These are phyloP conservation scores for Ceratobasidium sp. DNA, from an alignment of 1,284 basidiomycete genomes.

Conservation along the genomic window DNA sequence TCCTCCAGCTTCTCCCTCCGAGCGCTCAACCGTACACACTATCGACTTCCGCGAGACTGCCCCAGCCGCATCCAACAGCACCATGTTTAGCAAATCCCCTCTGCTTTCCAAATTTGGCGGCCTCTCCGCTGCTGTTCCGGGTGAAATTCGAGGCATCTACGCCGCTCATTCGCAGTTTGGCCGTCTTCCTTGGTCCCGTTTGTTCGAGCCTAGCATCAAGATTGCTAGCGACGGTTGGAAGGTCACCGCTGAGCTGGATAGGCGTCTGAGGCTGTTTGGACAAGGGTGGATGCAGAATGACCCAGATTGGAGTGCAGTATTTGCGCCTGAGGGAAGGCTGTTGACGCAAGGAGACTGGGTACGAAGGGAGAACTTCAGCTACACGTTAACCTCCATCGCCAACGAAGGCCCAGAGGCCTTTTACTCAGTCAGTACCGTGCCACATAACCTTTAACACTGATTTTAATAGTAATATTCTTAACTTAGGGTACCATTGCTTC, in stretches of 20 bases:
- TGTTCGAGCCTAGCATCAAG: slow-evolving; percentile 79
- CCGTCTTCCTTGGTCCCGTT: slow-evolving; percentile 74
- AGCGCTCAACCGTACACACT: slow-evolving; percentile 70
- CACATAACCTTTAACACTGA: slow-evolving; percentile 4
- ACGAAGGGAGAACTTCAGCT: slow-evolving; percentile 72
- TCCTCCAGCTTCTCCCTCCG: slow-evolving; percentile 62
- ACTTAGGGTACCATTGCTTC: slow-evolving; percentile 77
- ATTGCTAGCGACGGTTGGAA: slow-evolving; percentile 79
- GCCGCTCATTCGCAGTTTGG: slow-evolving; percentile 86
- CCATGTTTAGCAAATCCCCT: slow-evolving; percentile 74
- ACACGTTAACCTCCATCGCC: slow-evolving; percentile 73
- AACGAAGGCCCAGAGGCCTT: slow-evolving; percentile 76
- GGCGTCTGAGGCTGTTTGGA: slow-evolving; percentile 36
- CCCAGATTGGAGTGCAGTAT: slow-evolving; percentile 81
- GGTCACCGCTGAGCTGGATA: slow-evolving; percentile 43
- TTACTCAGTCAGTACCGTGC: slow-evolving; percentile 65
- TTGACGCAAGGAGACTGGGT: slow-evolving; percentile 80
- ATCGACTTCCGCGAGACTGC: slow-evolving; percentile 92
- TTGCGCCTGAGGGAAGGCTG: slow-evolving; percentile 79
- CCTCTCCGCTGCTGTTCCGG: slow-evolving; percentile 83
- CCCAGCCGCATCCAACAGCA: slow-evolving; percentile 72
- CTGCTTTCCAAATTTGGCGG: slow-evolving; percentile 74
- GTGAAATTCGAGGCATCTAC: slow-evolving; percentile 85
- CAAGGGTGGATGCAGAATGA: slow-evolving; percentile 68
- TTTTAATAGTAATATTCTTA: slow-evolving; percentile 41